Conservation (phyloP, 2,329 filamentous ascomycete genomes). For the Davidsoniella australis region DNA sequence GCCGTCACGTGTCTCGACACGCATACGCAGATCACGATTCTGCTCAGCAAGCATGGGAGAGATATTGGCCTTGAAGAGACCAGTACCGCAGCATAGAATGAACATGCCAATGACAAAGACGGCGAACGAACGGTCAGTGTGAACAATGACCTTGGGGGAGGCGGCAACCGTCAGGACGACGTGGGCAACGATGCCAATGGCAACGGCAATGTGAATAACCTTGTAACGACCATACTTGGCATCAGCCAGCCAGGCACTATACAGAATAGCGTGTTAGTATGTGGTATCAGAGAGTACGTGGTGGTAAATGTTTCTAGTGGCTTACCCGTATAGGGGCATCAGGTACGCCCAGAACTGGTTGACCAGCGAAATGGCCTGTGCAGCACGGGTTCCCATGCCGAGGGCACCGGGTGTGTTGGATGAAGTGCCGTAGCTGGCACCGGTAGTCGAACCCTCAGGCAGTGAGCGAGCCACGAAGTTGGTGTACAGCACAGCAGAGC, state of each 20-base stretch:
- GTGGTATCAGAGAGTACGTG: neutral
- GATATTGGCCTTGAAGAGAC: conserved; percentile 71
- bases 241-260: conserved; percentile 42
- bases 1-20: conserved; percentile 38
- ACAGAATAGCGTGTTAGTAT: neutral
- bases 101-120: conserved; percentile 52
- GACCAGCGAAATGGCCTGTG: conserved; percentile 30
- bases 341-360: conserved; percentile 47
- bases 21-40: conserved; percentile 40
- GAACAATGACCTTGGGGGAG: conserved; percentile 43
- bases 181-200: conserved; percentile 48
- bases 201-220: conserved; percentile 53
- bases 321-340: conserved; percentile 38
- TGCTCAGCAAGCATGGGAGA: conserved; percentile 56
- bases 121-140: conserved; percentile 39
- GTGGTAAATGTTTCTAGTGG: conserved; percentile 15
- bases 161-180: conserved; percentile 48
- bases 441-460: conserved; percentile 35
- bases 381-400: conserved; percentile 39
- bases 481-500: conserved; percentile 50
- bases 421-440: conserved; percentile 23
- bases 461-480: conserved; percentile 44
- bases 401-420: conserved; percentile 32
- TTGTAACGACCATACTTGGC: conserved; percentile 56
- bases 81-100: conserved; percentile 44